phyloP scores from a whole-genome alignment of 1,284 basidiomycete species.

The Cryptococcus maquisensis region DNA sequence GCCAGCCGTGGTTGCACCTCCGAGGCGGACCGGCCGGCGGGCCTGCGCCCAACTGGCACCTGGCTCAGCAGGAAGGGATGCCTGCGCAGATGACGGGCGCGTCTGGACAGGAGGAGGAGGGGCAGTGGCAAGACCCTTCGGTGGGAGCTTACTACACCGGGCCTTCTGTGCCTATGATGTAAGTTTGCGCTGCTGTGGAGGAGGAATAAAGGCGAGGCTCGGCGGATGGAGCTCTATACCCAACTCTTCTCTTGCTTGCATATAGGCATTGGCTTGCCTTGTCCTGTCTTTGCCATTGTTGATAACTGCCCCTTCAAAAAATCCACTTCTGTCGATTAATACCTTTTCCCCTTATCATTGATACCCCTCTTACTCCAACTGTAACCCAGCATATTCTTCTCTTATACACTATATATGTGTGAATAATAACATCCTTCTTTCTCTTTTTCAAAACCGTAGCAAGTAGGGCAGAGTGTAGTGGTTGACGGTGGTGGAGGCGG shows the following conservation, averaged over 20 bases:
- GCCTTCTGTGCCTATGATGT: slow-evolving; percentile 14
- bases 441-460: not conserved
- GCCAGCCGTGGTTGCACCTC: slow-evolving; percentile 46
- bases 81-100: slow-evolving; percentile 4
- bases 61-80: slow-evolving; percentile 6
- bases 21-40: slow-evolving; percentile 33
- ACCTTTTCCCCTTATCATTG: not conserved
- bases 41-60: slow-evolving; percentile 38
- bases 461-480: too few relatives aligned
- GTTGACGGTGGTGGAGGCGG: not conserved
- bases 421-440: not conserved
- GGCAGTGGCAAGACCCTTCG: slow-evolving; percentile 12
- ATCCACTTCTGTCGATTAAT: not conserved
- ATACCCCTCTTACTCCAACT: not conserved
- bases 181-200: not conserved
- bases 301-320: not conserved
- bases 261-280: slow-evolving; percentile 3
- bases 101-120: not conserved
- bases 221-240: not conserved
- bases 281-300: not conserved
- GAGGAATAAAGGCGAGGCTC: not conserved
- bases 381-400: not conserved
- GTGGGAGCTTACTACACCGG: slow-evolving; percentile 17
- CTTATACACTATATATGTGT: not conserved
- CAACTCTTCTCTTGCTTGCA: slow-evolving; percentile 1